Evolutionary conservation across 108 stramenopile genomes (phyloP), one percentile per base, ranked within the genome.

Genomic region (Licmophora abbreviata): DNA sequence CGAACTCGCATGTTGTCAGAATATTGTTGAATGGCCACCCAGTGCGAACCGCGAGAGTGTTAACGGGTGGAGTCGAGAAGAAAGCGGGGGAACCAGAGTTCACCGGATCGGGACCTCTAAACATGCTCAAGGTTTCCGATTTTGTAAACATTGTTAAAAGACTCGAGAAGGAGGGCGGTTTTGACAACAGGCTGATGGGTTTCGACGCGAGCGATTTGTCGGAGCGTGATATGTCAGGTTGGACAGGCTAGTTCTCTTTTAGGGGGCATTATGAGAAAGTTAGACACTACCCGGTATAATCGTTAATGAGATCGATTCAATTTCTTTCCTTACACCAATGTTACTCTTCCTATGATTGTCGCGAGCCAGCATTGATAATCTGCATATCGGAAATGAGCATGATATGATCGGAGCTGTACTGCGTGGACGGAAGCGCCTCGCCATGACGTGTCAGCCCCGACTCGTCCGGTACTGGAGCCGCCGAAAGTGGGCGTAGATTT

Each of bases 381-480:
- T 93, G 92, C 69, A 98, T 74, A 61, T 98, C 97, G 11, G 92
- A 85, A 41, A 93, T 88, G 64, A 97, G 72, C 84, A 93, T 83
- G 55, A 96, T 66, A 71, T 99, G 98, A 76, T 99, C 98, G 12
- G 91, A 93, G 44, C 87, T 87, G 57, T 74, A 95, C 69, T 90
- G 83, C 15, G 92, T 84, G 33, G 90, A 95, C 52, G 98, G 98
- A 54, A 99, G 71, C 7, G 89, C 94, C 37, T 86, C 78, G 30
- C 94, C 93, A 66, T 82, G 66, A 48, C 71, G 55, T 23, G 71
- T 85, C 40, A 96, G 58, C 45, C 64, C 69, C 22, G 56, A 49
- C 64, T 88, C 85, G 46, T 81, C 74, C 7, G 87, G 95, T 32
- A 97, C 74, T 8, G 91, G 82, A 29, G 93, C 85, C 14, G 88